Evolutionary conservation across 805 yeast species (phyloP).

Genomic region (Ogataea populi-albae): DNA sequence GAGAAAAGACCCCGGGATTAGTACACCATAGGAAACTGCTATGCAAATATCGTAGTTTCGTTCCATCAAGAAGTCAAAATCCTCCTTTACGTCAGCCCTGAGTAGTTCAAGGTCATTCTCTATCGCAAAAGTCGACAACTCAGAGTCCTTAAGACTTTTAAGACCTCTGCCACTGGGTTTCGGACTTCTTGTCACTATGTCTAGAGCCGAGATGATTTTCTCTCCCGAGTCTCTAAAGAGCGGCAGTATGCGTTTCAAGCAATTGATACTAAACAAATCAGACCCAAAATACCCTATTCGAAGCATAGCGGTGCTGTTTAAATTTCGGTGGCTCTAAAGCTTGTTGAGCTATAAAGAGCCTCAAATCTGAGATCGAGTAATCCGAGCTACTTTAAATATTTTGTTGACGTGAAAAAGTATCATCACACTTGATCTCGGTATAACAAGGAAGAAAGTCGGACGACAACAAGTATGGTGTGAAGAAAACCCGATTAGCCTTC

Average conservation of each 20-base stretch:
- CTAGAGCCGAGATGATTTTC: slow-evolving; percentile 33
- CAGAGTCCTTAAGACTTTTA: slow-evolving; percentile 46
- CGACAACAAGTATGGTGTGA: neutral
- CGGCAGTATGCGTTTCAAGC: slow-evolving; percentile 41
- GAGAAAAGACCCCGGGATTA: slow-evolving; percentile 68
- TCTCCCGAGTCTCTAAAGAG: slow-evolving; percentile 6
- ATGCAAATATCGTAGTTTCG: slow-evolving; percentile 58
- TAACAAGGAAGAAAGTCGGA: no score
- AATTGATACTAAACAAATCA: slow-evolving; percentile 62
- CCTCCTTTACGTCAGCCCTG: slow-evolving; percentile 51
- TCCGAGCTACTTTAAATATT: no score
- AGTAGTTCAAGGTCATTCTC: slow-evolving; percentile 34
- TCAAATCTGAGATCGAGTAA: slow-evolving; percentile 1
- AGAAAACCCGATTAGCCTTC: neutral
- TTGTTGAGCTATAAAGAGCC: no score
- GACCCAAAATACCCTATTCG: slow-evolving; percentile 73
- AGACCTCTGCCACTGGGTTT: slow-evolving; percentile 63
- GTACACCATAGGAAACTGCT: slow-evolving; percentile 88
- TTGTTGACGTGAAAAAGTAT: no score
- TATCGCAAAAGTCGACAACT: slow-evolving; percentile 45
- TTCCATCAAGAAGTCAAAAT: slow-evolving; percentile 28
- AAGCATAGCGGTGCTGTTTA: no score
- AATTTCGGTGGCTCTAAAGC: no score
- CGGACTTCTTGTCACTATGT: slow-evolving; percentile 61
- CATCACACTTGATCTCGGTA: no score